phyloP scores from a whole-genome alignment of 805 yeast genomes.

The Myxozyma neglecta region DNA sequence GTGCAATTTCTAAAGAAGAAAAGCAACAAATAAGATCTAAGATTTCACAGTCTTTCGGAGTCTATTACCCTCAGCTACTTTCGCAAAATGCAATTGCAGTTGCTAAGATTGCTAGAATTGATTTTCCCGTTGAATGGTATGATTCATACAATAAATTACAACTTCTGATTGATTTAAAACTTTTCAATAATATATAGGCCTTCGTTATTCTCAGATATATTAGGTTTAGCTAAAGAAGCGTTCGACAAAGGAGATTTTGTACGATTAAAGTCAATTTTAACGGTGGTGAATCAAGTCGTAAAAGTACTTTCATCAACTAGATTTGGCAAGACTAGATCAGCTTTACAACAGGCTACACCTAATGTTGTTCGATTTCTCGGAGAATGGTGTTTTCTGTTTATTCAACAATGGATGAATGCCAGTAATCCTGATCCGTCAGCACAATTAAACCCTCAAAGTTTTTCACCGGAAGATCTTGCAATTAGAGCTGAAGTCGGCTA shows the following conservation, averaged over 20 bases:
- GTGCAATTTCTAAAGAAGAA: slow-evolving; percentile 61
- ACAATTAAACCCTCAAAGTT: neutral
- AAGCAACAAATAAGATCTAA: slow-evolving; percentile 61
- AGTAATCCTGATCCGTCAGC: neutral
- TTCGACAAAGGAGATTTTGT: slow-evolving; percentile 45
- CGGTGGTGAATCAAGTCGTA: slow-evolving; percentile 72
- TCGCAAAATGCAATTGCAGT: slow-evolving; percentile 84
- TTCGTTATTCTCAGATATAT: slow-evolving; percentile 61
- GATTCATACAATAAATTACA: neutral
- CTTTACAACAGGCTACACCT: slow-evolving; percentile 72
- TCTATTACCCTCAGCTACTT: slow-evolving; percentile 69
- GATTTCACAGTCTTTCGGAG: slow-evolving; percentile 60
- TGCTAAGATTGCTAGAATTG: slow-evolving; percentile 74
- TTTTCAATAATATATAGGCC: slow-evolving; percentile 43
- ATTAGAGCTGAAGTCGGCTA: slow-evolving; percentile 66
- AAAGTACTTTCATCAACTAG: slow-evolving; percentile 73
- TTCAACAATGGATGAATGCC: slow-evolving; percentile 55
- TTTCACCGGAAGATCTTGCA: slow-evolving; percentile 5
- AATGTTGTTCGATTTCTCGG: slow-evolving; percentile 59
- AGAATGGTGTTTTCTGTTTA: slow-evolving; percentile 58
- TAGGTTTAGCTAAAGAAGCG: slow-evolving; percentile 41
- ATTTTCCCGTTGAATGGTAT: slow-evolving; percentile 82
- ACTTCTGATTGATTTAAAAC: neutral
- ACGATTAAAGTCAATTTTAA: slow-evolving; percentile 60
- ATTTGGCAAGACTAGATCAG: slow-evolving; percentile 78